Conservation (phyloP, 2,329 filamentous ascomycete genomes). For the Fusarium decemcellulare region DNA sequence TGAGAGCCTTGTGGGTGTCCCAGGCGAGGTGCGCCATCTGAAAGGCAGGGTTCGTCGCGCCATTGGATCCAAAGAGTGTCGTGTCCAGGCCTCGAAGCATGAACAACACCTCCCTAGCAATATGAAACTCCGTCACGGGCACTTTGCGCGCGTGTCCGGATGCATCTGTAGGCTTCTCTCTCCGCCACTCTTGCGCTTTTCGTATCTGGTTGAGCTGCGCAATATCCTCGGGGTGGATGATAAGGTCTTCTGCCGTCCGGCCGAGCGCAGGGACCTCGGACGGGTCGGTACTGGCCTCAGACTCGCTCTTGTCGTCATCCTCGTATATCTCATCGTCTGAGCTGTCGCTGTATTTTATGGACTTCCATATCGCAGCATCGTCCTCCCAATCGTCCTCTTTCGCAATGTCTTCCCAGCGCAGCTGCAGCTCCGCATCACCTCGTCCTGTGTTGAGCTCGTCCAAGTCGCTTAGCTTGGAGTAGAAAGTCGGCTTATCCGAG, state of each 20-base stretch:
- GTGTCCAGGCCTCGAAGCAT: slow-evolving; percentile 88
- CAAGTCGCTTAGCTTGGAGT: slow-evolving; percentile 76
- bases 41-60: slow-evolving; percentile 56
- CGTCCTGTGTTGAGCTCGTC: slow-evolving; percentile 63
- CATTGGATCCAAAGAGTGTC: slow-evolving; percentile 72
- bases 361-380: slow-evolving; percentile 78
- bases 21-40: slow-evolving; percentile 64
- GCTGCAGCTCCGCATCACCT: slow-evolving; percentile 57
- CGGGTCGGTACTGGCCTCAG: slow-evolving; percentile 49
- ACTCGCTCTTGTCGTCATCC: slow-evolving; percentile 56
- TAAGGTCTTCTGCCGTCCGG: slow-evolving; percentile 50
- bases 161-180: slow-evolving; percentile 50
- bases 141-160: slow-evolving; percentile 55
- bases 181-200: slow-evolving; percentile 55
- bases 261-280: slow-evolving; percentile 43
- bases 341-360: slow-evolving; percentile 77
- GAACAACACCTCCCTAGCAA: slow-evolving; percentile 83
- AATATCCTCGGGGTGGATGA: slow-evolving; percentile 53
- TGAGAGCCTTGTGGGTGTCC: slow-evolving; percentile 65
- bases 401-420: slow-evolving; percentile 87
- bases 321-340: slow-evolving; percentile 67
- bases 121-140: slow-evolving; percentile 77
- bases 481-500: slow-evolving; percentile 83
- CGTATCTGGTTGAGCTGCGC: slow-evolving; percentile 50
- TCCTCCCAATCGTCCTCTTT: slow-evolving; percentile 80